A percentile compares a stretch with the other conserved stretches of the same genome.
These are phyloP conservation scores for Penicillium lividum DNA, from an alignment of 495 filamentous ascomycete genomes.

Conservation along the genomic window DNA sequence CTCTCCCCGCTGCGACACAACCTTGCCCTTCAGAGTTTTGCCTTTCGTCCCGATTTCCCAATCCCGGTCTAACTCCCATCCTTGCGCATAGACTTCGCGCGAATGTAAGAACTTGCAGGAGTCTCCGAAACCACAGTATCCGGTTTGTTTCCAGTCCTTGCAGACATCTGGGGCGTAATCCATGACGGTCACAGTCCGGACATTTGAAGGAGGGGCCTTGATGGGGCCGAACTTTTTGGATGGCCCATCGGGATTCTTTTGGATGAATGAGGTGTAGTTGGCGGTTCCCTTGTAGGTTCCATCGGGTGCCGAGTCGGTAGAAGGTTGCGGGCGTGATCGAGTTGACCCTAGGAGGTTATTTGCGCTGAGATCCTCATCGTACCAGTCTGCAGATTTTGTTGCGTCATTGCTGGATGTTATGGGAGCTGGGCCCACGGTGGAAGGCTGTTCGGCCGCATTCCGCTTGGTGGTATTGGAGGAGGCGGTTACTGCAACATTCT, in stretches of 20 bases:
- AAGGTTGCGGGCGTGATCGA: slow-evolving; percentile 31
- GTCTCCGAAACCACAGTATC: slow-evolving; percentile 43
- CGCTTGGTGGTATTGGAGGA: slow-evolving; percentile 46
- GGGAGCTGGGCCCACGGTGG: slow-evolving; percentile 45
- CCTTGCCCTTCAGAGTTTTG: slow-evolving; percentile 63
- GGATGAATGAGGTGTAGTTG: slow-evolving; percentile 72
- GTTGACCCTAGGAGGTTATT: slow-evolving; percentile 68
- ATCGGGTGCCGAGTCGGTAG: slow-evolving; percentile 40
- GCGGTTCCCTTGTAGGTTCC: slow-evolving; percentile 78
- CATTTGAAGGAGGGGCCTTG: slow-evolving; percentile 78
- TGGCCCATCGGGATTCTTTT: slow-evolving; percentile 80
- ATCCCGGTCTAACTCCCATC: slow-evolving; percentile 92
- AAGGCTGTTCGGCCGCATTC: slow-evolving; percentile 58
- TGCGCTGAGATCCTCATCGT: slow-evolving; percentile 61
- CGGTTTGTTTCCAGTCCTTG: slow-evolving; percentile 92
- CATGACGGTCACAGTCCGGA: slow-evolving; percentile 85
- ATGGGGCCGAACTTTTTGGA: slow-evolving; percentile 74
- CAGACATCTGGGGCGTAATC: slow-evolving; percentile 95
- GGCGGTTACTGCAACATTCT: slow-evolving; percentile 61
- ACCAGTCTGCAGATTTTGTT: slow-evolving; percentile 93
- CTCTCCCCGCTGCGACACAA: slow-evolving; percentile 54
- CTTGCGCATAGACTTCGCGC: slow-evolving; percentile 85
- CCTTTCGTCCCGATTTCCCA: slow-evolving; percentile 86
- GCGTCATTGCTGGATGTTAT: slow-evolving; percentile 78
- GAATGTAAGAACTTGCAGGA: slow-evolving; percentile 87